Conservation (phyloP, 23 red algal species). For the Gracilaria domingensis region DNA sequence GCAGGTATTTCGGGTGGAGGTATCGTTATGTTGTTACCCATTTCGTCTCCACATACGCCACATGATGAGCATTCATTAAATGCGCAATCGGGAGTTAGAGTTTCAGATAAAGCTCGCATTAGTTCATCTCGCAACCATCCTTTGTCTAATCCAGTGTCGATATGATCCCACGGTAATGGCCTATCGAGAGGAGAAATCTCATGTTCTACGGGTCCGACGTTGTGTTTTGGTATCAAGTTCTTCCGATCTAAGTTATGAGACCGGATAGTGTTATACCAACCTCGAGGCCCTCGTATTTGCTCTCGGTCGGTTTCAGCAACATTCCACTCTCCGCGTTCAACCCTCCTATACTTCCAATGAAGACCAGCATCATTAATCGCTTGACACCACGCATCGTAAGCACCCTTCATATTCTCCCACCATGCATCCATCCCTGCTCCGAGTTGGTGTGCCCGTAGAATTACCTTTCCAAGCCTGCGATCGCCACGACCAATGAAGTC, state of each 20-base stretch:
- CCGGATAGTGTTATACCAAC: constrained; percentile 68
- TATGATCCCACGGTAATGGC: constrained; percentile 86
- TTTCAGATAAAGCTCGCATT: constrained; percentile 70
- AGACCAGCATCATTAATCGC: constrained; percentile 74
- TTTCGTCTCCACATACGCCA: too few species aligned
- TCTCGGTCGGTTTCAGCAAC: constrained; percentile 56
- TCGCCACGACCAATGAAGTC: constrained; percentile 82
- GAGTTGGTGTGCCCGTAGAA: constrained; percentile 65
- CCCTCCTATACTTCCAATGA: constrained; percentile 61
- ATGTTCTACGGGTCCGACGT: not conserved
- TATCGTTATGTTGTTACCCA: too few species aligned
- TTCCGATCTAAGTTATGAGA: constrained; percentile 50
- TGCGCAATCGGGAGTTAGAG: constrained; percentile 80
- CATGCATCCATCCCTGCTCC: constrained; percentile 80
- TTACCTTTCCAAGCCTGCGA: constrained; percentile 55
- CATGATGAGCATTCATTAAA: constrained; percentile 72
- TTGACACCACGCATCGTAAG: constrained; percentile 70
- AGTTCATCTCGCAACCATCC: constrained; percentile 86
- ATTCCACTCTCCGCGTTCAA: constrained; percentile 76
- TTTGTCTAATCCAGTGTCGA: constrained; percentile 76
- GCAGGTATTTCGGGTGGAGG: too few species aligned
- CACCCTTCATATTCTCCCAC: constrained; percentile 73
- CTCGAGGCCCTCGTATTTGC: constrained; percentile 64
- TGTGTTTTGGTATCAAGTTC: constrained; percentile 37
- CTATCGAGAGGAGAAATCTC: constrained; percentile 51